Percentiles rank a stretch among this genome's conserved stretches.
Evolutionary conservation across 2,329 filamentous ascomycete species (phyloP).

Genomic region (Aspergillus brunneoviolaceus): DNA sequence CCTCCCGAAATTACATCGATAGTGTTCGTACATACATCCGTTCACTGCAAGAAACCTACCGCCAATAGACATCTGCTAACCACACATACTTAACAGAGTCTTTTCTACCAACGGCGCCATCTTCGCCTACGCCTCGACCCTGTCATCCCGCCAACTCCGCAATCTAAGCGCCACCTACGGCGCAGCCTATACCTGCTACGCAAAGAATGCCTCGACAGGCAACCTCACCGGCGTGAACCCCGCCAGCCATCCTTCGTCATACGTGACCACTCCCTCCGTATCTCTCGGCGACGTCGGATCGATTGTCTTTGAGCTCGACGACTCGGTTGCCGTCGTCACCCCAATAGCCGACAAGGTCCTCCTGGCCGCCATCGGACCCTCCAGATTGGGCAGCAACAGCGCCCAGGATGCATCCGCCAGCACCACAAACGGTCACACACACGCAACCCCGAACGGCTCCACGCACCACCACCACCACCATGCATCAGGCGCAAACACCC

Average conservation of each 20-base stretch:
- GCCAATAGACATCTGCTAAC: constrained; percentile 6
- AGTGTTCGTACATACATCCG: constrained; percentile 29
- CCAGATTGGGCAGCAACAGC: constrained; percentile 22
- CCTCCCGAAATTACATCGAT: constrained; percentile 47
- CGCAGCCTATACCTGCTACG: constrained; percentile 45
- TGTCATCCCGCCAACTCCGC: constrained; percentile 41
- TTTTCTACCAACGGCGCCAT: constrained; percentile 46
- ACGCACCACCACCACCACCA: background rate
- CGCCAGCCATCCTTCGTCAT: constrained; percentile 44
- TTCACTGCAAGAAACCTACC: background rate
- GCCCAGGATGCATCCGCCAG: constrained; percentile 9
- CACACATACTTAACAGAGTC: constrained; percentile 29
- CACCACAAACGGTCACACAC: constrained; percentile 12
- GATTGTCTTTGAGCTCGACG: constrained; percentile 45
- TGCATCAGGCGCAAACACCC: background rate
- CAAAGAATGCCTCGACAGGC: constrained; percentile 40
- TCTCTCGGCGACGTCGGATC: constrained; percentile 45
- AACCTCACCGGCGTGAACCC: constrained; percentile 46
- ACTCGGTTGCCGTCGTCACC: constrained; percentile 43
- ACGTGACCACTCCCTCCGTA: constrained; percentile 42
- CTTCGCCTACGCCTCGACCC: constrained; percentile 44
- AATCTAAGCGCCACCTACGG: constrained; percentile 46
- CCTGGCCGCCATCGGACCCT: constrained; percentile 42
- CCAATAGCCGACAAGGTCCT: constrained; percentile 45
- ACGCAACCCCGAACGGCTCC: constrained; percentile 7